Base-by-base conservation (phyloP, 768 basidiomycete genomes). In the Boletus rubroflammeus region DNA sequence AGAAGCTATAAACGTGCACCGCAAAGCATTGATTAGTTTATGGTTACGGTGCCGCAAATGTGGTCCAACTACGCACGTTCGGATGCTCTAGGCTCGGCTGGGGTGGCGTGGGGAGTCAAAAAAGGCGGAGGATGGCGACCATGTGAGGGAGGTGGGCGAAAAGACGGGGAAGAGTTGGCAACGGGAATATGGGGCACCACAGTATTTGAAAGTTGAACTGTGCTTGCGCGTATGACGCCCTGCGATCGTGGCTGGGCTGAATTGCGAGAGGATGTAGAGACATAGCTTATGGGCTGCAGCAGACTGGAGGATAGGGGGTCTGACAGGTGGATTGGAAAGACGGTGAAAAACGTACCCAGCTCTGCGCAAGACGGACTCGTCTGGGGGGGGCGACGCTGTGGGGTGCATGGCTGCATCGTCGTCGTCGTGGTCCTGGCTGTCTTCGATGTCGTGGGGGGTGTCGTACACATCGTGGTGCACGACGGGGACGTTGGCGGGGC, bases 141-240 rank as follows among this genome's bases (percentile, higher is more conserved):
- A 6, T 47, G 45, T 13, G 36, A 39, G 31, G 61, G 9, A 0
- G 51, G 28, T 39, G 9, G 38, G 28, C 42, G 31, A 39, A 56
- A 46, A 11, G 51, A 55, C 39, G 53, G 17, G 2, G 53, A n/a
- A 23, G 58, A 44, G 21, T 21, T 23, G 21, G 49, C 0, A 13
- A 46, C 9, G 5, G 53, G 10, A 15, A 53, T 21, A 29, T 53
- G 65, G 6, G 72, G 65, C 15, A 78, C 68, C 51, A 72, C 41
- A 5, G 78, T 77, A 50, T 72, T 75, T 17, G 87, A 86, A 3
- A 91, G 75, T 48, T 84, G 76, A 64, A 90, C 77, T 0, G 88
- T 90, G 57, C 73, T 77, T 32, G 81, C 74, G 17, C 89, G 82
- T 55, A 90, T 91, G 28, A 78, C 75, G 58, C 79, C 78, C 57